Base-by-base conservation (phyloP, 2,329 filamentous ascomycete species). In the Tothia fuscella region DNA sequence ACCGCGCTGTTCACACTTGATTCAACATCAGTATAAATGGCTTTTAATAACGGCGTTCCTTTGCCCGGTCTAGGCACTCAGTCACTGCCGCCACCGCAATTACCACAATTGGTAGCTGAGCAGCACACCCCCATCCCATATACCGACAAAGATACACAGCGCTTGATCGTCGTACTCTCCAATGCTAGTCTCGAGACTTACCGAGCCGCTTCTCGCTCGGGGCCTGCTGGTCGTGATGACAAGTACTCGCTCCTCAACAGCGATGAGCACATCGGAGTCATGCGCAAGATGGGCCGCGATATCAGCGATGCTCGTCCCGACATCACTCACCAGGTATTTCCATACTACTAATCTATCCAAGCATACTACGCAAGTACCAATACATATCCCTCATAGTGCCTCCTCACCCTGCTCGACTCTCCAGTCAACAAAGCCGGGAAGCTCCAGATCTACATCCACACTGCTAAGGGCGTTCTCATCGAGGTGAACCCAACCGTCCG, bases 231-330 rank as follows among this genome's bases (percentile, higher is more conserved):
- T 46, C 77, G 83, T 39, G 88, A 95, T 55, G 89, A 95, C 60
- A 96, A 96, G 64, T 98, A 93, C 65, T 93, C 89, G 47, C 71
- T 98, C 40, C 78, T 98, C 56, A 98, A 98, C 71, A 95, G 88
- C 64, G 91, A 98, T 58, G 91, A 98, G 65, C 91, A 98, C 61
- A 98, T 98, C 52, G 91, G 91, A 48, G 83, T 96, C 50, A 94
- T 98, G 87, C 82, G 91, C 56, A 98, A 96, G 71, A 96, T 96
- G 89, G 93, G 93, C 61, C 76, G 91, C 53, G 91, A 98, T 60
- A 96, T 98, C 51, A 95, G 88, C 61, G 91, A 98, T 64, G 91
- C 91, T 46, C 79, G 91, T 52, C 91, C 91, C 33, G 91, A 98
- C 64, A 98, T 98, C 56, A 94, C 91, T 34, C 91, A 98, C 62